Base-by-base conservation (phyloP, 2,329 filamentous ascomycete genomes). In the Pseudopithomyces maydicus region DNA sequence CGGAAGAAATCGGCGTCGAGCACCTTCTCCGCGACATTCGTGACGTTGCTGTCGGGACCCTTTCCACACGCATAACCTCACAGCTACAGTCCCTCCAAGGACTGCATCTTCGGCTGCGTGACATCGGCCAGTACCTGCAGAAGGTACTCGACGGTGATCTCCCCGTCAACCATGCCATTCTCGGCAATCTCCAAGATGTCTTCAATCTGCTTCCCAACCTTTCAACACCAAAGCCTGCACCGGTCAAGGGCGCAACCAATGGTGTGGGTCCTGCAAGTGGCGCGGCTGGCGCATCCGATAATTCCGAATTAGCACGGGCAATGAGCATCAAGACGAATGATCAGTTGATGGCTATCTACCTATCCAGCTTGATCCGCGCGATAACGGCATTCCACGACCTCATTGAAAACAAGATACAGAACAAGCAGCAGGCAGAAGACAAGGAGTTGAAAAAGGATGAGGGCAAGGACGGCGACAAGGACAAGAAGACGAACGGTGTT, bases 271-370 rank as follows among this genome's bases (percentile, higher is more conserved):
- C 61, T 75, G 79, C 79, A 6, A 67, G 77, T 79, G 78, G 81
- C 38, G 76, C 80, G 32, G 71, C 70, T 1, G 70, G 66, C 22
- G 77, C 75, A 45, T 77, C 81, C 12, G 86, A 89, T 68, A 92
- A 92, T 69, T 89, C 90, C 72, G 95, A 98, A 77, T 84, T 99
- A 52, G 90, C 92, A n/a, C 86, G 95, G 60, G 93, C 95, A 35
- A 97, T 99, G 92, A 96, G 92, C 79, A 87, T 97, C 81, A 99
- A 99, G 86, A 98, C 94, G 57, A 99, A 99, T 74, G 95, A 99
- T 77, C 95, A 99, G 81, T 86, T 99, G 64, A 97, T 99, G 91
- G 88, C 93, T 51, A 98, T 99, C 76, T 99, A 99, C 79, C 84
- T 99, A 53, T 96, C 91, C 80, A 96, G 91, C 81, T 81, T 98